Evolutionary conservation across 2,329 filamentous ascomycete species (phyloP).

Genomic region (Ambrosiella xylebori): DNA sequence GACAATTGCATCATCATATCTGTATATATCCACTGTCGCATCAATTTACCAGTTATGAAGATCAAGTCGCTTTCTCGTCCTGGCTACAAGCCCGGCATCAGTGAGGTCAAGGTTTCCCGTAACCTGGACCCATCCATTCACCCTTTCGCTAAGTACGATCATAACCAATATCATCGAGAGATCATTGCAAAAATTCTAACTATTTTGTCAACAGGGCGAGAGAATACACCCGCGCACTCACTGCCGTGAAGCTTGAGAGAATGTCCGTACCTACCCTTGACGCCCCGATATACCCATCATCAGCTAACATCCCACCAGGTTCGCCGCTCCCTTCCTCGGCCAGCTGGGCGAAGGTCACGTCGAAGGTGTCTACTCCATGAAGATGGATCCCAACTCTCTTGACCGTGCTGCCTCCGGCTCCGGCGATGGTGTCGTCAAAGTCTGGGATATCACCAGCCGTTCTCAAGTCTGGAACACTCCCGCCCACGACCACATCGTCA

Average conservation of each 20-base stretch:
- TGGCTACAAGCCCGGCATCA: conserved; percentile 48
- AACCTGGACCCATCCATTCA: conserved; percentile 74
- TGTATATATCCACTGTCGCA: neutral
- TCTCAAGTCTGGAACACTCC: conserved; percentile 61
- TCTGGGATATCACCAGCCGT: conserved; percentile 61
- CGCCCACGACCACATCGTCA: conserved; percentile 87
- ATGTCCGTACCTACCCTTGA: conserved; percentile 43
- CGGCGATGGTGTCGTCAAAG: conserved; percentile 86
- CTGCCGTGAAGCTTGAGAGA: conserved; percentile 81
- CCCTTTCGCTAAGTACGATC: conserved; percentile 43
- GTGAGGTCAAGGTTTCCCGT: conserved; percentile 45
- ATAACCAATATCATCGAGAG: neutral
- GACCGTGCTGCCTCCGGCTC: conserved; percentile 66
- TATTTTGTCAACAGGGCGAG: conserved; percentile 40
- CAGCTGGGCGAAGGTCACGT: conserved; percentile 84
- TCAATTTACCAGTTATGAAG: conserved; percentile 24
- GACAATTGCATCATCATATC: neutral
- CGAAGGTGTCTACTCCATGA: conserved; percentile 66
- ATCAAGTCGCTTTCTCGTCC: conserved; percentile 52
- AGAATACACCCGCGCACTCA: conserved; percentile 43
- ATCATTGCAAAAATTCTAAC: conserved; percentile 4
- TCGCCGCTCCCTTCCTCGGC: conserved; percentile 49
- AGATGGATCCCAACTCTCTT: conserved; percentile 60
- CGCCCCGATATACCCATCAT: neutral
- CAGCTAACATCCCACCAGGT: conserved; percentile 6